Evolutionary conservation across 2,329 filamentous ascomycete species (phyloP), one percentile per base, ranked within the genome.

Genomic region (Emergomyces africanus): DNA sequence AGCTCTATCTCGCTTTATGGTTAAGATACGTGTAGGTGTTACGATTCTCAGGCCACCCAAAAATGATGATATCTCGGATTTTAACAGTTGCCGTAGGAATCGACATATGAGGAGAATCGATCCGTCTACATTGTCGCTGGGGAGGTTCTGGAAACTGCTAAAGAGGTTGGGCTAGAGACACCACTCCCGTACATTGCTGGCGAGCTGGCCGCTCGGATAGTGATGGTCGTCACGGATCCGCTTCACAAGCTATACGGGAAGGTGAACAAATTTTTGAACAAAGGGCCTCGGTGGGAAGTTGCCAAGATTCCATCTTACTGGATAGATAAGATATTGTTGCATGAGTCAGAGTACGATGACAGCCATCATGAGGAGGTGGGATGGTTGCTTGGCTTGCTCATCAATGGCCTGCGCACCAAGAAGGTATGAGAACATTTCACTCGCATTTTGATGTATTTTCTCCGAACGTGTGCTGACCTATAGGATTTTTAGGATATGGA

Each of bases 211-310:
- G 79, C 81, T 53, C 83, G 84, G 63, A 83, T 85, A 1, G 78
- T 95, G 8, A 75, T 81, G 1, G 83, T 95, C 18, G 75, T 95
- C 51, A 81, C 79, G 25, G 85, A 89, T 62, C 92, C 92, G 0
- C 79, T 90, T 18, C 89, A 95, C 68, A 83, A 83, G 61, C 81
- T 96, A 42, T 97, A 96, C 70, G 83, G 84, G 60, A 96, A 96
- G 70, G 77, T 94, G 72, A 96, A 95, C 75, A 78, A 80, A 5
- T 96, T 91, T 70, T 81, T 97, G 41, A 89, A 89, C 25, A 84
- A 84, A 57, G 82, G 84, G 0, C 91, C 92, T 0, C 72, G 79
- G 28, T 97, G 92, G 92, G 79, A 85, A 14, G 69, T 79, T 12
- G 71, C 72, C 33, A 80, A 80, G 51, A 70, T 85, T 5, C 77